phyloP scores from a whole-genome alignment of 2,329 filamentous ascomycete genomes.

The Annulohypoxylon truncatum region DNA sequence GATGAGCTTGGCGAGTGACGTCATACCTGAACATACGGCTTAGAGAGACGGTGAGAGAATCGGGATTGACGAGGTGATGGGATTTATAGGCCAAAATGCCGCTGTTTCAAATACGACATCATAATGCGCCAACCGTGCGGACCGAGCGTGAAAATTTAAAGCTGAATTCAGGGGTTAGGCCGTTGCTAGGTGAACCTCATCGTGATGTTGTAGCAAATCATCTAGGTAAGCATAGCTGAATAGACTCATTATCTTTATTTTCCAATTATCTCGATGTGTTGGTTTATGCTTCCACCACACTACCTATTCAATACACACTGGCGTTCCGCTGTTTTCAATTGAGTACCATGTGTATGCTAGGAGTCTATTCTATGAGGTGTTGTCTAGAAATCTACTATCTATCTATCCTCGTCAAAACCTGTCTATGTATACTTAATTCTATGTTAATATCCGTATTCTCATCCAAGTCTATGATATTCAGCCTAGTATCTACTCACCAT shows the following conservation, averaged over 20 bases:
- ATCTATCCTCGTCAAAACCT: neutral
- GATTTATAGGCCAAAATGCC: neutral
- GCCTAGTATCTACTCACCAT: neutral
- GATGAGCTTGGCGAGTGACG: slow-evolving; percentile 6
- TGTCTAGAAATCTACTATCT: neutral
- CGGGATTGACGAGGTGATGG: neutral
- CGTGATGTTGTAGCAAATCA: neutral
- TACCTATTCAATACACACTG: too few species aligned
- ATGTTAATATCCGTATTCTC: neutral
- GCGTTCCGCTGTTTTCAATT: neutral
- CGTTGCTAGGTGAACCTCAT: too few species aligned
- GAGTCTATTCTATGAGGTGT: neutral
- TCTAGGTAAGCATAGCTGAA: neutral
- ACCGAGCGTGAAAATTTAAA: too few species aligned
- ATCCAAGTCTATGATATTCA: neutral
- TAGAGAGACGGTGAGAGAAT: neutral
- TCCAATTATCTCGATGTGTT: too few species aligned
- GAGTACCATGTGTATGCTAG: neutral
- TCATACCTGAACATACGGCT: slow-evolving; percentile 5
- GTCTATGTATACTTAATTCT: neutral
- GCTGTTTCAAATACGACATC: neutral
- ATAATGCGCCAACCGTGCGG: neutral
- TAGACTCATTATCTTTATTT: too few species aligned
- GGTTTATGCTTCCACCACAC: too few species aligned
- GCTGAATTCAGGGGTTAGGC: neutral